Evolutionary conservation across 2,329 filamentous ascomycete genomes (phyloP).

Genomic region (Talaromyces sp.): DNA sequence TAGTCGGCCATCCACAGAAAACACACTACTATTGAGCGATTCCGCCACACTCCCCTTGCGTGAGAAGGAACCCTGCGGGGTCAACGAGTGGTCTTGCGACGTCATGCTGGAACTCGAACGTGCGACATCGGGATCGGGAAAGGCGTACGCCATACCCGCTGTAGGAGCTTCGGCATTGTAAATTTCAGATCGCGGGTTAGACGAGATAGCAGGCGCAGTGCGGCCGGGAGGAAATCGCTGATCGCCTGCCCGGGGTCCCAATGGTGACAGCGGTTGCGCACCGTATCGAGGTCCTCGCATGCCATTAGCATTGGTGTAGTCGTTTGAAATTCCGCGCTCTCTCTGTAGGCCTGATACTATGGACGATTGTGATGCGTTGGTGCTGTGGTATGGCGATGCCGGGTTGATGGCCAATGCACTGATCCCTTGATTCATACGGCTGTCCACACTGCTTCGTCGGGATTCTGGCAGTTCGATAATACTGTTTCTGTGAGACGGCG

Average conservation of each 20-base stretch:
- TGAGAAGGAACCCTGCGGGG: conserved; percentile 36
- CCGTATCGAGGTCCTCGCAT: conserved; percentile 45
- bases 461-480: conserved; percentile 46
- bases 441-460: conserved; percentile 51
- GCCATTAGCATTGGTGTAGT: conserved; percentile 35
- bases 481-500: conserved; percentile 46
- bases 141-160: conserved; percentile 52
- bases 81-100: conserved; percentile 33
- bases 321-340: conserved; percentile 43
- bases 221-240: conserved; percentile 47
- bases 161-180: conserved; percentile 52
- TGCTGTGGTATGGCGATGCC: conserved; percentile 49
- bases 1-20: conserved; percentile 50
- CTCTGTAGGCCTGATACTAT: conserved; percentile 46
- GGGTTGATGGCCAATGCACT: conserved; percentile 49
- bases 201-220: conserved; percentile 50
- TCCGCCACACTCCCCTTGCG: conserved; percentile 49
- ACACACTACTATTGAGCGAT: conserved; percentile 48
- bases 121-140: conserved; percentile 49
- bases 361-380: conserved; percentile 48
- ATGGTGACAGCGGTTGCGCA: conserved; percentile 42
- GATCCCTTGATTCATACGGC: conserved; percentile 51
- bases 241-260: conserved; percentile 41
- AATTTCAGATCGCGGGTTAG: conserved; percentile 50
- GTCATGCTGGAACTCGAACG: conserved; percentile 40